Conservation (phyloP, 257 asterid species). For the Solanum chiquidenum region DNA sequence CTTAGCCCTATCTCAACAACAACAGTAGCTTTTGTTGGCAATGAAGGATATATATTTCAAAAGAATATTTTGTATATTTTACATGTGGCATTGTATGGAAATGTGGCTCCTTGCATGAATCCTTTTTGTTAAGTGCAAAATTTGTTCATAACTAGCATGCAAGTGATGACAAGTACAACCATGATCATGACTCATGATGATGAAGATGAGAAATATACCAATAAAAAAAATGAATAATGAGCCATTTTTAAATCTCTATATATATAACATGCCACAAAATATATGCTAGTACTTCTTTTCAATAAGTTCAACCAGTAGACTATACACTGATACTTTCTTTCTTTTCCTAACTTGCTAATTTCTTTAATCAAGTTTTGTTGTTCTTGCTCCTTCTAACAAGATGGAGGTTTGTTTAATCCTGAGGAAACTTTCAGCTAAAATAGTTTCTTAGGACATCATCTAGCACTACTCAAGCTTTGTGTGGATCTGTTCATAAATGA, state of each 20-base stretch:
- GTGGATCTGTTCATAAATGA: not conserved
- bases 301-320: not conserved
- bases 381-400: not conserved
- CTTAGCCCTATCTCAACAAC: not conserved
- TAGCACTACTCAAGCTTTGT: not conserved
- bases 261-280: not conserved
- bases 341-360: not conserved
- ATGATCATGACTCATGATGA: not conserved
- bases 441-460: not conserved
- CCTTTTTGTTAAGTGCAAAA: not conserved
- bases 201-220: not conserved
- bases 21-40: not conserved
- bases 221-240: not conserved
- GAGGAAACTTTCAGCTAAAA: not conserved
- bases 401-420: not conserved
- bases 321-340: not conserved
- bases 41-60: not conserved
- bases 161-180: not conserved
- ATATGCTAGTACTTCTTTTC: not conserved
- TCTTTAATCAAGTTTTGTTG: not conserved
- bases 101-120: not conserved
- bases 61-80: not conserved
- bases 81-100: not conserved
- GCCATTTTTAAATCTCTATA: not conserved
- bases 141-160: not conserved